Conservation (phyloP, 2,329 filamentous ascomycete genomes). For the Paraphoma sp. region DNA sequence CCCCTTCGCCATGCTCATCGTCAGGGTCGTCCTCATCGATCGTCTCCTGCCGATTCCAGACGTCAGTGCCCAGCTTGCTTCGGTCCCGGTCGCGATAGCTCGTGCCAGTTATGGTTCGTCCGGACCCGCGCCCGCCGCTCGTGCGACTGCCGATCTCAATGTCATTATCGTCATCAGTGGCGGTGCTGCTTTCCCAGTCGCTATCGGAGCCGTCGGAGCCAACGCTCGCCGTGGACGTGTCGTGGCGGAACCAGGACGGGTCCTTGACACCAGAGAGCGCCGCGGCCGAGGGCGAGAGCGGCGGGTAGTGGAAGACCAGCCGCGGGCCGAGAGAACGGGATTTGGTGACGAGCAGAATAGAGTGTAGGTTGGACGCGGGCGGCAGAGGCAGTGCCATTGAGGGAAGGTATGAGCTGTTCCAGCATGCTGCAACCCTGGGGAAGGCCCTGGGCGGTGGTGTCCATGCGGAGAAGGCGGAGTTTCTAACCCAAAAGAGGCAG, state of each 20-base stretch:
- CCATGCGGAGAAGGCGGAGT: slow-evolving; percentile 19
- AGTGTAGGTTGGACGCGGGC: slow-evolving; percentile 47
- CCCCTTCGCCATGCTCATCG: slow-evolving; percentile 16
- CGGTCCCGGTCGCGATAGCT: slow-evolving; percentile 34
- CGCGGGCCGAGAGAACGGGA: slow-evolving; percentile 48
- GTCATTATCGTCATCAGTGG: slow-evolving; percentile 43
- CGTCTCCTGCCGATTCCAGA: slow-evolving; percentile 44
- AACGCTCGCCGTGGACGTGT: slow-evolving; percentile 44
- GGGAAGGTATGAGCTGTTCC: neutral
- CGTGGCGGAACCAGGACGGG: slow-evolving; percentile 47
- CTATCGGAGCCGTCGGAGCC: slow-evolving; percentile 42
- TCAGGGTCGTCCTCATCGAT: slow-evolving; percentile 46
- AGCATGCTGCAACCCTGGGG: slow-evolving; percentile 2
- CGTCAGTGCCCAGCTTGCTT: slow-evolving; percentile 29
- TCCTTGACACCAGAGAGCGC: slow-evolving; percentile 41
- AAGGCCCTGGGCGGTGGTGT: neutral
- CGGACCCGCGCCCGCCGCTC: slow-evolving; percentile 40
- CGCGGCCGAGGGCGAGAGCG: slow-evolving; percentile 45
- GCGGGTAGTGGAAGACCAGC: slow-evolving; percentile 52
- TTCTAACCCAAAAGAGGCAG: slow-evolving; percentile 18
- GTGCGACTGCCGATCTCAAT: slow-evolving; percentile 44
- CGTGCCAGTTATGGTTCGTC: slow-evolving; percentile 31
- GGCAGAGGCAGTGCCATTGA: slow-evolving; percentile 37
- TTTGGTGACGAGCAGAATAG: slow-evolving; percentile 49
- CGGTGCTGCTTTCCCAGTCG: slow-evolving; percentile 48